Evolutionary conservation across 73 alveolate genomes (phyloP).

Genomic region (Halteria grandinella): DNA sequence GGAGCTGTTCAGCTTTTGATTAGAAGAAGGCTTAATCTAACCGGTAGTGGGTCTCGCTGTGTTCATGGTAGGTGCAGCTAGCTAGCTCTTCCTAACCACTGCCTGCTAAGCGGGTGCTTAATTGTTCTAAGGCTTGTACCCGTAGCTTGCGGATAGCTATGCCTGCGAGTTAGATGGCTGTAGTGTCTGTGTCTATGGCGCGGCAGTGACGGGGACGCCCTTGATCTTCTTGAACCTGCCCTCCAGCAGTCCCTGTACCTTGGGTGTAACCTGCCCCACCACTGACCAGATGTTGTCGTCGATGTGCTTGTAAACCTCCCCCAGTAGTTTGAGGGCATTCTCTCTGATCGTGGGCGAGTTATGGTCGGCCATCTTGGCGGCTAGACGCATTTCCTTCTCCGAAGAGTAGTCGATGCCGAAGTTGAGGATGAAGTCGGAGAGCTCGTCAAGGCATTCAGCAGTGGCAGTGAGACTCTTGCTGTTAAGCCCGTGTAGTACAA

Average conservation of each 20-base stretch:
- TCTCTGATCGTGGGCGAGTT: constrained; percentile 56
- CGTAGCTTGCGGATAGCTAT: too few species aligned
- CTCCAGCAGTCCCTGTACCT: constrained; percentile 61
- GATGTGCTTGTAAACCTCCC: constrained; percentile 46
- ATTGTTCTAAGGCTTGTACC: too few species aligned
- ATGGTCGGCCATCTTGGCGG: constrained; percentile 56
- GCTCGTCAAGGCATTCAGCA: constrained; percentile 71
- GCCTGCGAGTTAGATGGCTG: too few species aligned
- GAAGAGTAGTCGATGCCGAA: constrained; percentile 47
- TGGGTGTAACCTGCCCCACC: constrained; percentile 59
- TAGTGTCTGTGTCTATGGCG: too few species aligned
- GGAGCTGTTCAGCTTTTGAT: too few species aligned
- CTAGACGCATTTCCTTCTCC: constrained; percentile 43
- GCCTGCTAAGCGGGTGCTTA: too few species aligned
- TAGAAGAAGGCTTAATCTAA: too few species aligned
- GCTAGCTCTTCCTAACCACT: too few species aligned
- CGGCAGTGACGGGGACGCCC: too few species aligned
- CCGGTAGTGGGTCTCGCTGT: too few species aligned
- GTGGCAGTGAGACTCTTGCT: constrained; percentile 60
- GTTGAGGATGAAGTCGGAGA: constrained; percentile 24
- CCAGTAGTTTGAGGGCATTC: constrained; percentile 51
- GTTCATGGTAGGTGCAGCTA: too few species aligned
- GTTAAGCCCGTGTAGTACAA: constrained; percentile 51
- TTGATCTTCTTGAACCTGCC: constrained; percentile 55
- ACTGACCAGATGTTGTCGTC: constrained; percentile 67